A percentile compares a stretch with the other conserved stretches of the same genome.
Evolutionary conservation across 768 basidiomycete genomes (phyloP).

Genomic region (Pleurotus cornucopiae): DNA sequence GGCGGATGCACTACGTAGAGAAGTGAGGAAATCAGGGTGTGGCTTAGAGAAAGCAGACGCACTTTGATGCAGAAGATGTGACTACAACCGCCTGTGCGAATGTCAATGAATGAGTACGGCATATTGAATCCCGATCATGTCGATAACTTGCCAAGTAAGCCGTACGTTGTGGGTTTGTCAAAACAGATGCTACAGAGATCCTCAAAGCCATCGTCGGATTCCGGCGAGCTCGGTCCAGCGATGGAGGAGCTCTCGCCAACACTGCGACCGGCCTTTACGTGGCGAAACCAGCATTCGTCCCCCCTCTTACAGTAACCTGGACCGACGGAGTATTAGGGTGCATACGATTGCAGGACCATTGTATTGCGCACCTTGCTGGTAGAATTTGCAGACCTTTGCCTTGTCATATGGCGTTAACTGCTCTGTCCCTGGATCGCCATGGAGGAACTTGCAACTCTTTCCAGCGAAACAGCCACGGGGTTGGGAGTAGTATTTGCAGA

Average conservation of each 20-base stretch:
- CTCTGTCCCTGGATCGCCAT: slow-evolving; percentile 42
- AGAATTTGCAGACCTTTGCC: slow-evolving; percentile 66
- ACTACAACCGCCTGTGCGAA: slow-evolving; percentile 55
- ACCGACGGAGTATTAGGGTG: slow-evolving; percentile 1
- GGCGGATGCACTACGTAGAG: slow-evolving; percentile 60
- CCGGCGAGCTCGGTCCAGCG: slow-evolving; percentile 1
- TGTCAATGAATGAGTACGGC: slow-evolving; percentile 9
- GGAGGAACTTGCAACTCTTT: slow-evolving; percentile 72
- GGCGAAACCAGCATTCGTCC: slow-evolving; percentile 72
- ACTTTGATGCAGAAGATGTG: slow-evolving; percentile 78
- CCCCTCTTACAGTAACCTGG: slow-evolving; percentile 71
- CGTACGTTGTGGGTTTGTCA: slow-evolving; percentile 67
- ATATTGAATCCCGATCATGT: not conserved
- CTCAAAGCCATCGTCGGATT: slow-evolving; percentile 32
- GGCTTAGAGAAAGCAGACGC: slow-evolving; percentile 15
- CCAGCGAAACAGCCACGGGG: slow-evolving; percentile 68
- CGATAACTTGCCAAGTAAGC: slow-evolving; percentile 51
- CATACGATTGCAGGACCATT: not conserved
- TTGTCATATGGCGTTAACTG: slow-evolving; percentile 66
- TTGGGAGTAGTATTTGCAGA: slow-evolving; percentile 64
- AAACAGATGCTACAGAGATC: slow-evolving; percentile 69
- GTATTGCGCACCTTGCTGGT: slow-evolving; percentile 43
- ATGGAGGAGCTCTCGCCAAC: not conserved
- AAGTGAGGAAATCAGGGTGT: not conserved
- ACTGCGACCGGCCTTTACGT: slow-evolving; percentile 29